These are phyloP conservation scores for Cryomyces antarcticus DNA, from an alignment of 495 filamentous ascomycete genomes.

Conservation along the genomic window DNA sequence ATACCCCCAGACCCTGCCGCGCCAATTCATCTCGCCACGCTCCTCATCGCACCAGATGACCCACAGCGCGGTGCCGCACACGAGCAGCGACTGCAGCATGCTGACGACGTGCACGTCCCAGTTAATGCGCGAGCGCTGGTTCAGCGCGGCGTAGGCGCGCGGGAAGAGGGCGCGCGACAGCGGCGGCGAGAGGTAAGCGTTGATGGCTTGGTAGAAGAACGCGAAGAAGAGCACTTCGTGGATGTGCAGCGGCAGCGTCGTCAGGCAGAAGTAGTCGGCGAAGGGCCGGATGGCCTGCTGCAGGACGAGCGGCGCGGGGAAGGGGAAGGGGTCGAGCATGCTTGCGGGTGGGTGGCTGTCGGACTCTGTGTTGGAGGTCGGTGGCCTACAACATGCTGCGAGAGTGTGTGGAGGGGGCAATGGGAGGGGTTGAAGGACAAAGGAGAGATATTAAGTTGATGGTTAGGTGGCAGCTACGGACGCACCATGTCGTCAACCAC, in stretches of 20 bases:
- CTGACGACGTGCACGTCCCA: conserved; percentile 97
- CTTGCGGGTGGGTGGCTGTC: too few species aligned
- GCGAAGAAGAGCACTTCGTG: conserved; percentile 72
- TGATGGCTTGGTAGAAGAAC: conserved; percentile 55
- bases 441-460: too few species aligned
- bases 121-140: conserved; percentile 52
- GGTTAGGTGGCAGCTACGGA: too few species aligned
- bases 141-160: conserved; percentile 45
- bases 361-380: too few species aligned
- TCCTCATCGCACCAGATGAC: conserved; percentile 65
- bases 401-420: too few species aligned
- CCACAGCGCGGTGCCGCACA: conserved; percentile 62
- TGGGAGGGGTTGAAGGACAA: too few species aligned
- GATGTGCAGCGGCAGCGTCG: conserved; percentile 61
- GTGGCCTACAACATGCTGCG: too few species aligned
- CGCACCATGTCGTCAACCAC: too few species aligned
- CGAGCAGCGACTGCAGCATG: conserved; percentile 63
- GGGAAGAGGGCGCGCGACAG: conserved; percentile 53
- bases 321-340: conserved; percentile 56
- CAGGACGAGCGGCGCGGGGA: conserved; percentile 33
- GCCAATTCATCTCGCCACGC: conserved; percentile 45
- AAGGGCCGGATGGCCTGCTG: conserved; percentile 32
- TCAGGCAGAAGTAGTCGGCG: conserved; percentile 37
- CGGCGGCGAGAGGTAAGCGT: conserved; percentile 49
- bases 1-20: conserved; percentile 79